Evolutionary conservation across 225 moss, liverwort and hornwort species (phyloP), one percentile per base, ranked within the genome.

Genomic region (Anthoceros angustus): DNA sequence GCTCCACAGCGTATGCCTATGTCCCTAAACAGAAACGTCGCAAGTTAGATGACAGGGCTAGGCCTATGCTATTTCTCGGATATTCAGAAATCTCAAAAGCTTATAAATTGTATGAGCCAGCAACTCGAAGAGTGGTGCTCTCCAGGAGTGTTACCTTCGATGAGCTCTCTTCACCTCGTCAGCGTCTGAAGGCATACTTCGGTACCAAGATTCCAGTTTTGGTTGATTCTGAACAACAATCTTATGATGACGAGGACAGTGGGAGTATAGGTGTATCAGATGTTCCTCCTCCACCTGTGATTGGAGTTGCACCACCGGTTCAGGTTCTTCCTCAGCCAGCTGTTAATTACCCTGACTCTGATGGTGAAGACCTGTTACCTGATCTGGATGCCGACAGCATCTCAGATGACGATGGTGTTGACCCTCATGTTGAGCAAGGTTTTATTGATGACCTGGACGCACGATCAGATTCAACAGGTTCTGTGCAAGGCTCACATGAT

Each of bases 1-100:
- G 46, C 46, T 48, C 46, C 46, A 48, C 46, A 48, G 46, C 46
- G 12, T 48, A 48, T 48, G 46, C 46, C 18, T 48, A 48, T 48
- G 18, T 48, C 12, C 46, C 46, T 48, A 48, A 48, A 48, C 46
- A 48, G 46, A 48, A 48, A 48, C 46, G 46, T 12, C 46, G 46
- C 46, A 48, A 48, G 46, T 48, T 48, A 48, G 46, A 48, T 48
- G 46, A 48, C 12, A 48, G 46, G 46, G 46, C 46, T 12, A 48
- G 46, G 46, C 46, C 46, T 18, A 12, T 48, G 18, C 46, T 48
- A 18, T 48, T 48, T 18, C 46, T 48, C 18, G 46, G 46, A 12
- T 48, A 48, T 48, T 48, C 32, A 32, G 32, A 32, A 32, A 32
- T 32, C 32, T 32, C 32, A 32, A 32, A 32, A 32, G 32, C 32